Base-by-base conservation (phyloP, 2,329 filamentous ascomycete genomes). In the Sphaerulina vaccinii region DNA sequence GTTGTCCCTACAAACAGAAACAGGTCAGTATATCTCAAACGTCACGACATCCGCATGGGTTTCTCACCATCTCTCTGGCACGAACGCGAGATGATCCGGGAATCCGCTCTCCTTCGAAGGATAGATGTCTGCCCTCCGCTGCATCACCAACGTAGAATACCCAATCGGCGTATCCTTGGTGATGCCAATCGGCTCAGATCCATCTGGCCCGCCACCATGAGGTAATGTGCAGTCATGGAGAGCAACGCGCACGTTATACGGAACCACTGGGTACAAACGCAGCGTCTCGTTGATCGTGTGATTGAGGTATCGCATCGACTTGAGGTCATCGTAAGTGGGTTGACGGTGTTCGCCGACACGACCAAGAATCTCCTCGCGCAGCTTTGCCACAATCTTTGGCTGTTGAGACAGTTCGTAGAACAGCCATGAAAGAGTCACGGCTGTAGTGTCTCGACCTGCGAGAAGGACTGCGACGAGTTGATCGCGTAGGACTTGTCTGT, bases 391-490 rank as follows among this genome's bases (percentile, higher is more conserved):
- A 2, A 82, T 78, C 2, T 81, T 73, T 0, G 90, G 89, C 59
- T 88, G 79, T 13, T 83, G 82, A 32, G 85, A 81, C 1, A 96
- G 78, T 70, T 96, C 89, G 70, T 93, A 95, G 53, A 96, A 77
- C 29, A 82, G 78, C 86, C 90, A 96, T 0, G 84, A 87, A 0
- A 96, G 78, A 0, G 88, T 90, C 13, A 79, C 82, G 23, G 90
- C 90, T 0, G 91, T 96, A 11, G 91, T 96, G 70, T 96, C 91
- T 18, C 88, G 81, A 10, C 89, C 90, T 1, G 91, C 91, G 13
- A 96, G 80, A 2, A 96, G 80, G 9, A 96, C 81, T 38, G 86
- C 85, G 13, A 93, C 80, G 41, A 96, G 76, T 70, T 96, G 90
- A 70, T 96, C 90, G 27, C 90, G 87, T 11, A 96, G 79, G 3